Evolutionary conservation across 1,139 yeast genomes (phyloP).

Genomic region (Meyerozyma carpophila): DNA sequence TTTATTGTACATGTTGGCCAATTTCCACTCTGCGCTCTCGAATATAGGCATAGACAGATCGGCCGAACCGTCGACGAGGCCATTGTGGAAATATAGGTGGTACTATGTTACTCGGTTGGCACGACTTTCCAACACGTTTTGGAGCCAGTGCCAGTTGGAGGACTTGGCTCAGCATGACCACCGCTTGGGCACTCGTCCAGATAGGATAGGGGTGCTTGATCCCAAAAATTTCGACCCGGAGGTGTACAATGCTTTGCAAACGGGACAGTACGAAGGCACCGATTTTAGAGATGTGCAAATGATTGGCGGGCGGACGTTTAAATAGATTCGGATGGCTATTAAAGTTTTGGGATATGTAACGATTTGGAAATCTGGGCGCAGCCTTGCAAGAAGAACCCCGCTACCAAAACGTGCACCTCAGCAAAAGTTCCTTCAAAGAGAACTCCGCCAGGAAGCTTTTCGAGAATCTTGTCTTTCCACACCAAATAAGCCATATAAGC

Average conservation of each 20-base stretch:
- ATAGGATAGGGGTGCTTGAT: constrained; percentile 34
- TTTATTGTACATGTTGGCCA: constrained; percentile 23
- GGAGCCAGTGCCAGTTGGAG: constrained; percentile 30
- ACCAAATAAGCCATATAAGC: constrained; percentile 64
- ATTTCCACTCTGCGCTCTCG: constrained; percentile 29
- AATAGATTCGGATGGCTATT: constrained; percentile 7
- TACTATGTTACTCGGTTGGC: constrained; percentile 11
- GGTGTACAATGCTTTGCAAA: constrained; percentile 20
- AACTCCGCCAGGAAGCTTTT: constrained; percentile 62
- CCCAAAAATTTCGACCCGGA: constrained; percentile 29
- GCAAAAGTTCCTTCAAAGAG: constrained; percentile 46
- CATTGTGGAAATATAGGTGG: constrained; percentile 15
- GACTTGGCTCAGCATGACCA: constrained; percentile 32
- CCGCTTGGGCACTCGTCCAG: constrained; percentile 18
- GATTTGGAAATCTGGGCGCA: constrained; percentile 90
- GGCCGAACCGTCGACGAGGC: constrained; percentile 5
- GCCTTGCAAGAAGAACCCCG: constrained; percentile 72
- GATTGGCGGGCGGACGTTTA: constrained; percentile 12
- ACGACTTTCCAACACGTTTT: constrained; percentile 34
- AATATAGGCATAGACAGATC: constrained; percentile 24
- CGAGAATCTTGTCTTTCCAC: constrained; percentile 40
- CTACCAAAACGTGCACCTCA: constrained; percentile 70
- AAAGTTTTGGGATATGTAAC: constrained; percentile 85
- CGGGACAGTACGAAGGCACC: constrained; percentile 20
- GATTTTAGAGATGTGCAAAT: constrained; percentile 20